A percentile compares a stretch with the other conserved stretches of the same genome.
Evolutionary conservation across 2,329 filamentous ascomycete species (phyloP).

Genomic region (Talaromyces rugulosus): DNA sequence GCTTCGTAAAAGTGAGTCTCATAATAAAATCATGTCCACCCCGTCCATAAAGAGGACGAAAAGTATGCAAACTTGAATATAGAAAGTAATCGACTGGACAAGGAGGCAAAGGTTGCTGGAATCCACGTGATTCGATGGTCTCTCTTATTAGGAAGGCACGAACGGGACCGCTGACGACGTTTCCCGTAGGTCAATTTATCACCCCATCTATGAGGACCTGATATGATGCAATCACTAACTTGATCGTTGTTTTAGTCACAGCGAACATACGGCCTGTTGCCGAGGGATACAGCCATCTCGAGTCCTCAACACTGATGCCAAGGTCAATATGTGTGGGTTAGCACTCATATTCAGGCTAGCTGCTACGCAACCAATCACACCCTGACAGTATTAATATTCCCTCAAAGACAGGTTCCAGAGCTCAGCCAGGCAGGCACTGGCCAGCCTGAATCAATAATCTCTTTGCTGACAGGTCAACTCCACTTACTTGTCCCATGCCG

Average conservation of each 20-base stretch:
- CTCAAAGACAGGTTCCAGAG: too few relatives aligned
- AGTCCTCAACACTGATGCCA: not conserved
- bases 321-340: too few relatives aligned
- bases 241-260: not conserved
- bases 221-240: not conserved
- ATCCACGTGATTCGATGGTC: not conserved
- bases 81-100: not conserved
- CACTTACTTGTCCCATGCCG: not conserved
- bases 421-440: too few relatives aligned
- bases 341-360: too few relatives aligned
- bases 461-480: not conserved
- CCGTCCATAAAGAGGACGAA: not conserved
- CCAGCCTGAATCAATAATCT: not conserved
- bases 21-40: too few relatives aligned
- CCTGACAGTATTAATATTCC: not conserved
- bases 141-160: not conserved
- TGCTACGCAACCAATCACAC: not conserved
- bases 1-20: too few relatives aligned
- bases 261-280: too few relatives aligned
- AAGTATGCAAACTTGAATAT: not conserved
- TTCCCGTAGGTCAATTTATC: not conserved
- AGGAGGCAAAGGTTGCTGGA: not conserved
- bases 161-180: too few relatives aligned
- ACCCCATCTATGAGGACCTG: not conserved
- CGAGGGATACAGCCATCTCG: not conserved